These are phyloP conservation scores for Bolboschoenoplectus hybrid DNA, from an alignment of 202 grass and related monocot genomes.

Conservation along the genomic window DNA sequence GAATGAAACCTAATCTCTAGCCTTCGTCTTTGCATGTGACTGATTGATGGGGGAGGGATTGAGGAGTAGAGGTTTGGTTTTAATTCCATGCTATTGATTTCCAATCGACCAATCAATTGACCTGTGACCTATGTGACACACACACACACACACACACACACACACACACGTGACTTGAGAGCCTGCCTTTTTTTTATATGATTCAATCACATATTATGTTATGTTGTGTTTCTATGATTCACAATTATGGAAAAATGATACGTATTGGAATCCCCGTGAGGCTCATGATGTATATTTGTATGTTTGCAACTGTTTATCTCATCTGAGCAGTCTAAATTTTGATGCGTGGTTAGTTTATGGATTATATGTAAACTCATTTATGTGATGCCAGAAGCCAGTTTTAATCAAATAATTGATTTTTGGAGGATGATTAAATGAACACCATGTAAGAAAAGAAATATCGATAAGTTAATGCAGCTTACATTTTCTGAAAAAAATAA, in stretches of 20 bases:
- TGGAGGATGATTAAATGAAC: neutral
- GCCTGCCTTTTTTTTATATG: neutral
- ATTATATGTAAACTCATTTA: neutral
- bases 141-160: neutral
- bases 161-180: neutral
- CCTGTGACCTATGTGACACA: neutral
- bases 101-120: constrained; percentile 28
- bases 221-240: too few species aligned
- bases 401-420: neutral
- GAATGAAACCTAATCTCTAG: neutral
- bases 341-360: neutral
- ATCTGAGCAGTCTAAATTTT: neutral
- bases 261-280: neutral
- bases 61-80: constrained; percentile 11
- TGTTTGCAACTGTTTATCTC: neutral
- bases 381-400: neutral
- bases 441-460: neutral
- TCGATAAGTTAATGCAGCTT: neutral
- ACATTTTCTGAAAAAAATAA: neutral
- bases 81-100: neutral
- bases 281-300: too few species aligned
- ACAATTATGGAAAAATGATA: too few species aligned
- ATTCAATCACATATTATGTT: too few species aligned
- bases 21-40: constrained; percentile 1
- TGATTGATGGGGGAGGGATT: neutral